Base-by-base conservation (phyloP, 2,329 filamentous ascomycete genomes). In the Epichloe sylvatica region DNA sequence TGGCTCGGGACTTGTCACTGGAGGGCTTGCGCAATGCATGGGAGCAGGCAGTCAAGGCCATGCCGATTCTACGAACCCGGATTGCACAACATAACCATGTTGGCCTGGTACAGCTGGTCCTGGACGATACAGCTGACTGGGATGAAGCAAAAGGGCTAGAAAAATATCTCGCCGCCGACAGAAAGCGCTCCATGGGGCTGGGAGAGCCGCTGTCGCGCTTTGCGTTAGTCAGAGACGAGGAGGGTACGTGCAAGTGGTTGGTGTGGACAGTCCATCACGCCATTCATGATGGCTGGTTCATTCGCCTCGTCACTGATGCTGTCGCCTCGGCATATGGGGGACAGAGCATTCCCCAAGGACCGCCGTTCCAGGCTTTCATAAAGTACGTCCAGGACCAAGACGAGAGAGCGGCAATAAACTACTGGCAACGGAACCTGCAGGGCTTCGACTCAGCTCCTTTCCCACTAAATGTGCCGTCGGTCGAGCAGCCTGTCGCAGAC, bases 231-330 rank as follows among this genome's bases (percentile, higher is more conserved):
- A 48, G 56, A 4, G 59, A 64, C 19, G 56, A 59, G 5, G 51
- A 33, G 60, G 57, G 47, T 52, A 17, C 11, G 58, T 68, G 51
- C 67, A 74, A 52, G 64, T 74, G 23, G 59, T 70, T 55, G 70
- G 70, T 42, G 3, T 33, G 45, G 45, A 49, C 43, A 0, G 67
- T 73, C 57, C 73, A 76, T 51, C 75, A 78, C 50, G 70, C 69
- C 7, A 57, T 76, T 0, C 77, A 77, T 48, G 75, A 78, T 43
- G 74, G 51, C n/a, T 54, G 51, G 52, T 52, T 72, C 11, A 73
- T 73, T 67, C 70, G 66, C 1, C 67, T 72, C 62, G 67, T 67
- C 3, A 53, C 71, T 4, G 56, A 70, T 1, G 62, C 70, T 15
- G 43, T 49, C n/a, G 49, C 34, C 3, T 12, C 38, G 8, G 43